A percentile compares a stretch with the other conserved stretches of the same genome.
These are phyloP conservation scores for Penstemon newberryi DNA, from an alignment of 257 asterid genomes.

Conservation along the genomic window DNA sequence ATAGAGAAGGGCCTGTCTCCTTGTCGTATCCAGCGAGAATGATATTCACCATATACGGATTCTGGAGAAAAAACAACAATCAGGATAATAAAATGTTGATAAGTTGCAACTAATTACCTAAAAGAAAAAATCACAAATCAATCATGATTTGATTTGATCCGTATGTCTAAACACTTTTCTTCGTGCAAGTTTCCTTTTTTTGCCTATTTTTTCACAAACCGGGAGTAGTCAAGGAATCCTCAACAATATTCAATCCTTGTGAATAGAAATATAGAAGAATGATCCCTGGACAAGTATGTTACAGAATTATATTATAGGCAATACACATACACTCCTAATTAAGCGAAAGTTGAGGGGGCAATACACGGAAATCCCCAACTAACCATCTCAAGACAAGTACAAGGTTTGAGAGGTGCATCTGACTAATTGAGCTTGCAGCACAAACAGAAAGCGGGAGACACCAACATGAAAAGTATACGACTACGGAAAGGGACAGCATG, in stretches of 20 bases:
- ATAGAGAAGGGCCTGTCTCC: conserved; percentile 87
- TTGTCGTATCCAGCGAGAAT: conserved; percentile 91
- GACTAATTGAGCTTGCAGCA: conserved; percentile 1
- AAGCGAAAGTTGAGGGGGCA: conserved; percentile 15
- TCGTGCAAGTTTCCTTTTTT: neutral
- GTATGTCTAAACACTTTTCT: neutral
- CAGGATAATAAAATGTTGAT: neutral
- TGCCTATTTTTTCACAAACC: neutral
- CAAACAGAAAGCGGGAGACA: conserved; percentile 13
- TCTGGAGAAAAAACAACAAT: conserved; percentile 41
- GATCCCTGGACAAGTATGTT: neutral
- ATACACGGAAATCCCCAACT: neutral
- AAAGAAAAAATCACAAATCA: neutral
- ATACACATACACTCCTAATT: neutral
- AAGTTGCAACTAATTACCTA: neutral
- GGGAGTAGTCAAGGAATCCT: neutral
- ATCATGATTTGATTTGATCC: neutral
- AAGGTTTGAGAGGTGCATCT: no score
- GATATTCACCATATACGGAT: conserved; percentile 81
- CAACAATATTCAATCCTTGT: conserved; percentile 3
- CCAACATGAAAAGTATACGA: conserved; percentile 1
- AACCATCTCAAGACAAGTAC: no score
- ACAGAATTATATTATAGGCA: neutral
- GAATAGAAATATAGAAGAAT: neutral
- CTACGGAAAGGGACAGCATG: neutral